A percentile compares a stretch with the other conserved stretches of the same genome.
Evolutionary conservation across 2,329 filamentous ascomycete genomes (phyloP).

Genomic region (Ceratocystiopsis sp.): DNA sequence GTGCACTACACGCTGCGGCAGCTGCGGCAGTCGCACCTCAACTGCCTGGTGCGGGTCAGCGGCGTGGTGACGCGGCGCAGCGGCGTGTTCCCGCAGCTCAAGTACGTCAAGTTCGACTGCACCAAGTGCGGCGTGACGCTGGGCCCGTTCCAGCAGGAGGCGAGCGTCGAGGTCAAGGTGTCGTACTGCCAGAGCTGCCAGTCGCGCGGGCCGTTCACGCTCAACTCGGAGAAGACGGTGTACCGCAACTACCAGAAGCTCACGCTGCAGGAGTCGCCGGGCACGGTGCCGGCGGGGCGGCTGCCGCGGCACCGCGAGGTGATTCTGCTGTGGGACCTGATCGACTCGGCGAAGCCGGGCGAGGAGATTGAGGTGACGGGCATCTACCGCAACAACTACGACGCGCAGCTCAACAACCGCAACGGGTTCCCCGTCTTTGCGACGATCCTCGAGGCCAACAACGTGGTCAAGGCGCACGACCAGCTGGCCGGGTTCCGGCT

Average conservation of each 20-base stretch:
- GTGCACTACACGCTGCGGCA: constrained; percentile 91
- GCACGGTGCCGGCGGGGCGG: constrained; percentile 88
- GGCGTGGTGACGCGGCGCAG: constrained; percentile 89
- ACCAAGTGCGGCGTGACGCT: constrained; percentile 81
- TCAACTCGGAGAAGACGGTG: constrained; percentile 95
- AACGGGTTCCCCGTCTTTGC: constrained; percentile 98
- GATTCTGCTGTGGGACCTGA: constrained; percentile 89
- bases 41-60: constrained; percentile 84
- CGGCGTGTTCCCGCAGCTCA: constrained; percentile 92
- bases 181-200: constrained; percentile 95
- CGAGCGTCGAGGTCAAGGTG: constrained; percentile 89
- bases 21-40: constrained; percentile 85
- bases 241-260: constrained; percentile 98
- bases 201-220: constrained; percentile 79
- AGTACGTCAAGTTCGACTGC: constrained; percentile 98
- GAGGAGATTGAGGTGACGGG: constrained; percentile 96
- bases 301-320: constrained; percentile 87
- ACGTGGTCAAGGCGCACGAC: constrained; percentile 92
- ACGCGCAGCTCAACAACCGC: constrained; percentile 92
- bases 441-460: constrained; percentile 93
- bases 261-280: constrained; percentile 90
- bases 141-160: constrained; percentile 94
- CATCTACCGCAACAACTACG: constrained; percentile 96
- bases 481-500: constrained; percentile 92
- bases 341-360: constrained; percentile 89